A percentile compares a stretch with the other conserved stretches of the same genome.
phyloP scores from a whole-genome alignment of 768 basidiomycete genomes.

The Lactifluus hygrophoroides region DNA sequence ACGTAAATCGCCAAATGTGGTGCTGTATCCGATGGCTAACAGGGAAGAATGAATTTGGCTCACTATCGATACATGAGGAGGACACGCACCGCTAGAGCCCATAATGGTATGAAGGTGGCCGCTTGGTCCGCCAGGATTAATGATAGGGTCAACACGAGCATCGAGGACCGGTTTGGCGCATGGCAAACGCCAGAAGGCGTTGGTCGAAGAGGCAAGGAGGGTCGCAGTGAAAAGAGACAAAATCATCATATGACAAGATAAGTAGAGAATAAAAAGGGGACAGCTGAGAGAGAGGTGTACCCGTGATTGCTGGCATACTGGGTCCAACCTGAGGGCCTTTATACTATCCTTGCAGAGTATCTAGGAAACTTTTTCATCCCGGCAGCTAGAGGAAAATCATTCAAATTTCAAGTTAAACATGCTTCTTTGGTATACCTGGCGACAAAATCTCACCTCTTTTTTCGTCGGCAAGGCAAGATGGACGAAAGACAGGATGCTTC shows the following conservation, averaged over 20 bases:
- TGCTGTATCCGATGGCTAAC: constrained; percentile 9
- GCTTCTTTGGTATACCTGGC: neutral
- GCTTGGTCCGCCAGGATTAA: constrained; percentile 1
- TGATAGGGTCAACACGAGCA: constrained; percentile 16
- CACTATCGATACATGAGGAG: no score
- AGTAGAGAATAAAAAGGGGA: neutral
- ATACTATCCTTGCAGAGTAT: constrained; percentile 6
- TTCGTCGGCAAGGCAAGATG: neutral
- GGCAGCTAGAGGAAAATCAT: neutral
- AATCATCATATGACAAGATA: neutral
- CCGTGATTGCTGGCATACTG: constrained; percentile 1
- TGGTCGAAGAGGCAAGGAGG: constrained; percentile 2
- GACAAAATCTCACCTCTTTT: neutral
- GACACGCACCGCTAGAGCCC: constrained; percentile 11
- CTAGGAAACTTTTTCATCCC: neutral
- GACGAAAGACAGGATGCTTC: constrained; percentile 1
- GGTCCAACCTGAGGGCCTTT: neutral
- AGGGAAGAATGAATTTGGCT: neutral
- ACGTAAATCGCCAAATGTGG: constrained; percentile 8
- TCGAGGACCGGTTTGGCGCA: constrained; percentile 8
- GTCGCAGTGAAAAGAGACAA: constrained; percentile 1
- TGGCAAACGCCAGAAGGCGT: constrained; percentile 16
- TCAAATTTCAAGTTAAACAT: constrained; percentile 1
- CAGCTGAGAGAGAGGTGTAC: neutral
- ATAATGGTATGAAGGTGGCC: constrained; percentile 16